Conservation (phyloP, 2,329 filamentous ascomycete species). For the Mollisia scopiformis region DNA sequence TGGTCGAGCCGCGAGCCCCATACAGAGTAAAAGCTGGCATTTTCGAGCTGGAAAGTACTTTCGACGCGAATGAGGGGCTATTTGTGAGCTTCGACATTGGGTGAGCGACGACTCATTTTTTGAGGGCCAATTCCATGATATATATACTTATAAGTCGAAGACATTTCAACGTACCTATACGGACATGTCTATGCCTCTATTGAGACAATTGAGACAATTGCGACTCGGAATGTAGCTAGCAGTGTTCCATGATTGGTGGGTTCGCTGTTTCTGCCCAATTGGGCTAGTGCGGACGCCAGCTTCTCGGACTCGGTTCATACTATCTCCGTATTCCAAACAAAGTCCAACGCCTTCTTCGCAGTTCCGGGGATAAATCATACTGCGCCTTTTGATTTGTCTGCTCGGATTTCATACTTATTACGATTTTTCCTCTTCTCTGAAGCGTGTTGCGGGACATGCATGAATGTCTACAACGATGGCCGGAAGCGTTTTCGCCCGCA, state of each 20-base stretch:
- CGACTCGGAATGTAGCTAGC: conserved; percentile 12
- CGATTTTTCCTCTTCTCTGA: conserved; percentile 28
- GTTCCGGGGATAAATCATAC: conserved; percentile 19
- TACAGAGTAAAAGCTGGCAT: conserved; percentile 49
- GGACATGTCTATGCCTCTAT: too few relatives aligned
- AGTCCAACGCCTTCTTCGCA: conserved; percentile 18
- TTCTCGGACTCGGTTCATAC: background rate
- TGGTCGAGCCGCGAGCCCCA: conserved; percentile 43
- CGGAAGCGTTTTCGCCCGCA: conserved; percentile 28
- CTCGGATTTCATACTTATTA: conserved; percentile 29
- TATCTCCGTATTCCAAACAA: conserved; percentile 15
- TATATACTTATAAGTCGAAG: conserved; percentile 25
- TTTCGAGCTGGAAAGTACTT: conserved; percentile 36
- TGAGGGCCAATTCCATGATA: conserved; percentile 19
- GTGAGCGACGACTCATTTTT: conserved; percentile 23
- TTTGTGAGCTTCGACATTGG: conserved; percentile 37
- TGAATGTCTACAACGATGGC: conserved; percentile 26
- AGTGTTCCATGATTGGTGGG: conserved; percentile 33
- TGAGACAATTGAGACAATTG: conserved; percentile 16
- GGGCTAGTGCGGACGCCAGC: conserved; percentile 22
- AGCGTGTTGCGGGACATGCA: conserved; percentile 20
- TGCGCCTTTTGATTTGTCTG: conserved; percentile 32
- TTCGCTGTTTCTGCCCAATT: conserved; percentile 38
- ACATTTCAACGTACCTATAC: conserved; percentile 22
- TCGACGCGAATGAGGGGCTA: conserved; percentile 31